phyloP scores from a whole-genome alignment of 495 filamentous ascomycete species.

The Amphirosellinia nigrospora region DNA sequence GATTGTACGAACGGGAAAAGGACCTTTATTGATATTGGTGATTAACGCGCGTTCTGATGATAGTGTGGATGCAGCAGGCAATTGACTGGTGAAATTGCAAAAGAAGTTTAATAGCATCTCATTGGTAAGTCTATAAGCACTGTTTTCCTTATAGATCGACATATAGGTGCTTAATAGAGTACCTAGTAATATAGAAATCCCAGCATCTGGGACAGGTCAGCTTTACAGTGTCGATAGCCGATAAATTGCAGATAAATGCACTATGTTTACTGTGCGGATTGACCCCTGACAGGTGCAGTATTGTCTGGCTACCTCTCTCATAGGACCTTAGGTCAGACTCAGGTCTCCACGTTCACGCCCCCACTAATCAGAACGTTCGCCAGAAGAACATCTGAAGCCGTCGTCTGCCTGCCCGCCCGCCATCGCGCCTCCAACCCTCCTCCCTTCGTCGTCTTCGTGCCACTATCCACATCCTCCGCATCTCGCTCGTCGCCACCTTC shows the following conservation, averaged over 20 bases:
- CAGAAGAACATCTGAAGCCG: conserved; percentile 4
- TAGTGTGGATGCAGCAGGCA: too few relatives aligned
- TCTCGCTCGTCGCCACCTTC: background rate
- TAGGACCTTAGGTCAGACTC: too few relatives aligned
- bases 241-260: background rate
- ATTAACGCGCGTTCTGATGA: too few relatives aligned
- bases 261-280: background rate
- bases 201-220: background rate
- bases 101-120: too few relatives aligned
- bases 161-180: background rate
- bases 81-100: too few relatives aligned
- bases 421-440: background rate
- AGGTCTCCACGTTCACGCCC: too few relatives aligned
- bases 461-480: background rate
- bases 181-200: background rate
- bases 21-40: too few relatives aligned
- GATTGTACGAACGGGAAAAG: too few relatives aligned
- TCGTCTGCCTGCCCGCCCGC: conserved; percentile 7
- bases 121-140: background rate
- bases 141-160: background rate
- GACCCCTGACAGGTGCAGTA: conserved; percentile 2
- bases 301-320: background rate
- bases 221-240: background rate
- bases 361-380: background rate
- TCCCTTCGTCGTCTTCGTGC: conserved; percentile 6